Percentiles rank a stretch among this genome's conserved stretches.
phyloP scores from a whole-genome alignment of 1,284 basidiomycete genomes.

The Xanthoconium separans region DNA sequence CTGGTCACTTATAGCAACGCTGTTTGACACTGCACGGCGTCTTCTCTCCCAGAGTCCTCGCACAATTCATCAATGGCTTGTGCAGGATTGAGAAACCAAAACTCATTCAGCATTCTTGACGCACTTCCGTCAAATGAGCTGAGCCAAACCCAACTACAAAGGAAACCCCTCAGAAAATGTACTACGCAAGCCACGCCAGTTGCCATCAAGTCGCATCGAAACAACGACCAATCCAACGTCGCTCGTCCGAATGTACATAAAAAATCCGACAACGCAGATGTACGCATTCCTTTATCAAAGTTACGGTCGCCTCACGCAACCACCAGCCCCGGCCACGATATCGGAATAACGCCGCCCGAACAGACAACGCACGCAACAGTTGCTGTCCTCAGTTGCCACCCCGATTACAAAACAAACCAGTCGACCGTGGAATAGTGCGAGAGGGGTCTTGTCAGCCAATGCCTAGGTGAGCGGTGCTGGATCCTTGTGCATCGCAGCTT shows the following conservation, averaged over 20 bases:
- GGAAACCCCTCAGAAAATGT: not conserved
- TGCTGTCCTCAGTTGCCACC: not conserved
- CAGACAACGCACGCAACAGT: not conserved
- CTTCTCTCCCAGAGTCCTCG: conserved; percentile 1
- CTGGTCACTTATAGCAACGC: too few species aligned
- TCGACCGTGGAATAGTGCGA: not conserved
- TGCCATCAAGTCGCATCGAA: conserved; percentile 1
- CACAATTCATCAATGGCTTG: conserved; percentile 8
- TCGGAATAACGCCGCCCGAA: not conserved
- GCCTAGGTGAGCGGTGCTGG: conserved; percentile 6
- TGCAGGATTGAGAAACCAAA: not conserved
- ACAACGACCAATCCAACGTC: not conserved
- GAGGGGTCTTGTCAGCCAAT: not conserved
- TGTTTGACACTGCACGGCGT: too few species aligned
- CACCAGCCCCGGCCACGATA: not conserved
- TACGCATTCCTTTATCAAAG: not conserved
- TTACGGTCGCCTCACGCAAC: not conserved
- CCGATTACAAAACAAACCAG: conserved; percentile 4
- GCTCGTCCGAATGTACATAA: not conserved
- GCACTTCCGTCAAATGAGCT: not conserved
- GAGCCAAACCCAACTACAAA: not conserved
- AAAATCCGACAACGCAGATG: not conserved
- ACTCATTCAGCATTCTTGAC: conserved; percentile 5
- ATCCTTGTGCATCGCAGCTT: too few species aligned
- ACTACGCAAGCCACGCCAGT: not conserved